Base-by-base conservation (phyloP, 257 asterid species). In the Nicotiana noctiflora region DNA sequence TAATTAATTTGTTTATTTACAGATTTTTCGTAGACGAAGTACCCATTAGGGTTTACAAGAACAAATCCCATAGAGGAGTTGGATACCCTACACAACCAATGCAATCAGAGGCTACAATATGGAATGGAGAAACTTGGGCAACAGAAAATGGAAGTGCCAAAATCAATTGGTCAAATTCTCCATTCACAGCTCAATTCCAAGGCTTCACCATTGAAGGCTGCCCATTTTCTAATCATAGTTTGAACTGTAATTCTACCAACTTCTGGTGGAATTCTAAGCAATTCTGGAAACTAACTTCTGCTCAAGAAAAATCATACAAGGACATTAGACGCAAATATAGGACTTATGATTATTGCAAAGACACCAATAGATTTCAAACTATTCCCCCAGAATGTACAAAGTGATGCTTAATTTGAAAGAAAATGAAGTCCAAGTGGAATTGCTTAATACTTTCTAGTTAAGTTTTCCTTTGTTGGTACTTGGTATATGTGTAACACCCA, bases 61-160 rank as follows among this genome's bases (percentile, higher is more conserved):
- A 81, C 75, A 25, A 60, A 1, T 60, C 56, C 8, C 18, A 40
- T 15, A 11, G 14, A 5, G 76, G 81, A 25, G 37, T 49, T 19
- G 52, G 60, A 59, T 81, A 81, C 46, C 84, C 80, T 7, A 23
- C 84, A 27, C 65, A 81, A 37, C 29, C 81, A 29, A 81, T 75
- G 84, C 80, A 60, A 62, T n/a, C 78, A 75, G 31, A 31, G 6
- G 81, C 81, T 11, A 75, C 57, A 10, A 60, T 81, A 75, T 81
- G 84, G 84, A 46, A 81, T n/a, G 84, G 77, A 61, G 84, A 81
- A 13, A 40, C 31, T 25, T 81, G 81, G 81, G 84, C 84, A 31
- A 81, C 77, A 4, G 76, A 81, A 13, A 72, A 49, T 25, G 84
- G 84, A 46, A 46, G 11, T 13, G 46, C 76, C 13, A 81, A 81